These are phyloP conservation scores for Pseudocercospora fijiensis DNA, from an alignment of 2,329 filamentous ascomycete species.

Conservation along the genomic window DNA sequence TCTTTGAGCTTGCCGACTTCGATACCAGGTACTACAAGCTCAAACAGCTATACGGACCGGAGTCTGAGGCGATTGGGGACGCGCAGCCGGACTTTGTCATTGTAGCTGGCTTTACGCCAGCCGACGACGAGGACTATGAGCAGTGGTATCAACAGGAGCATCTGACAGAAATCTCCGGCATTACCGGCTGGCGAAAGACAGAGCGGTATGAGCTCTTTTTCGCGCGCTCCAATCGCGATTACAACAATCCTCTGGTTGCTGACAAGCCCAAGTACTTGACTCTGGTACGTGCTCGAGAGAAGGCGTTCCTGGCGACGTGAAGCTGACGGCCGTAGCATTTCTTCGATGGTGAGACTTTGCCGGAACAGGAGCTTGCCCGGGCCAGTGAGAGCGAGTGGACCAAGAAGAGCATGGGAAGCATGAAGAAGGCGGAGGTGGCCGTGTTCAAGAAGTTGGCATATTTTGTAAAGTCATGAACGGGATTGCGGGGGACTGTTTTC, in stretches of 20 bases:
- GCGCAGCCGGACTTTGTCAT: constrained; percentile 19
- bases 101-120: constrained; percentile 18
- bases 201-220: constrained; percentile 19
- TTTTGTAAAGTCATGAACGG: not conserved
- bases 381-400: constrained; percentile 19
- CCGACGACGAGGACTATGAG: constrained; percentile 20
- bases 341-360: constrained; percentile 20
- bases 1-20: constrained; percentile 21
- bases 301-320: not conserved
- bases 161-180: constrained; percentile 12
- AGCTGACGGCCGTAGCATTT: constrained; percentile 18
- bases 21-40: constrained; percentile 20
- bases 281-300: constrained; percentile 11
- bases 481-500: too few species aligned
- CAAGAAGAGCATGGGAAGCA: constrained; percentile 21
- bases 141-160: constrained; percentile 23
- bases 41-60: constrained; percentile 13
- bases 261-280: constrained; percentile 19
- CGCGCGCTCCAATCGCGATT: constrained; percentile 5
- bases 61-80: constrained; percentile 5
- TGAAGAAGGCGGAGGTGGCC: constrained; percentile 17
- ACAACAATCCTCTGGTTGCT: not conserved
- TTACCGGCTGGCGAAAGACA: constrained; percentile 18
- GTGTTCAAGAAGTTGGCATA: constrained; percentile 19
- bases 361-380: constrained; percentile 14